These are phyloP conservation scores for Diplogelasinospora grovesii DNA, from an alignment of 495 filamentous ascomycete species.

Conservation along the genomic window DNA sequence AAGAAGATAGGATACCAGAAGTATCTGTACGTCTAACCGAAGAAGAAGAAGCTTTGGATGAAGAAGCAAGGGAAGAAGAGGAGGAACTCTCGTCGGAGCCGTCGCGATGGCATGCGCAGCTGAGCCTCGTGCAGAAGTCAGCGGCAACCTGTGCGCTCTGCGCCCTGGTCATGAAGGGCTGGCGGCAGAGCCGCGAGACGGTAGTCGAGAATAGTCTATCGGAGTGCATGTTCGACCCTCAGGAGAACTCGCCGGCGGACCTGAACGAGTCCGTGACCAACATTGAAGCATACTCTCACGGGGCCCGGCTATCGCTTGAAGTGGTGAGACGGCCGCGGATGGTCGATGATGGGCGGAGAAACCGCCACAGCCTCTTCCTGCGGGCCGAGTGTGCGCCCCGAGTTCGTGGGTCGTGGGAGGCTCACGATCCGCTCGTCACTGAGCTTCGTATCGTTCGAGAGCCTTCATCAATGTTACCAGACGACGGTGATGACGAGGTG, in stretches of 20 bases:
- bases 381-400: background rate
- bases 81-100: background rate
- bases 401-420: slow-evolving; percentile 1
- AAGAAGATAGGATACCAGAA: background rate
- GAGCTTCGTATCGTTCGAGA: slow-evolving; percentile 7
- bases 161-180: slow-evolving; percentile 10
- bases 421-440: slow-evolving; percentile 2
- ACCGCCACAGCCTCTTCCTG: slow-evolving; percentile 2
- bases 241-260: slow-evolving; percentile 7
- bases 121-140: slow-evolving; percentile 10
- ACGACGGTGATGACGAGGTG: too few species aligned
- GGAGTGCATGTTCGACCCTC: slow-evolving; percentile 9
- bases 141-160: slow-evolving; percentile 13
- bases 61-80: background rate
- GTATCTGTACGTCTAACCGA: background rate
- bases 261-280: slow-evolving; percentile 10
- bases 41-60: too few species aligned
- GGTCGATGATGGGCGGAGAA: slow-evolving; percentile 3
- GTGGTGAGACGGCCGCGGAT: background rate
- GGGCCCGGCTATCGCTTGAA: slow-evolving; percentile 2
- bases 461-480: too few species aligned
- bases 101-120: slow-evolving; percentile 6
- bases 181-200: slow-evolving; percentile 10
- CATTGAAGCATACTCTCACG: slow-evolving; percentile 12
- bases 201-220: slow-evolving; percentile 1